Conservation (phyloP, 2,329 filamentous ascomycete species). For the Fusarium sp. region DNA sequence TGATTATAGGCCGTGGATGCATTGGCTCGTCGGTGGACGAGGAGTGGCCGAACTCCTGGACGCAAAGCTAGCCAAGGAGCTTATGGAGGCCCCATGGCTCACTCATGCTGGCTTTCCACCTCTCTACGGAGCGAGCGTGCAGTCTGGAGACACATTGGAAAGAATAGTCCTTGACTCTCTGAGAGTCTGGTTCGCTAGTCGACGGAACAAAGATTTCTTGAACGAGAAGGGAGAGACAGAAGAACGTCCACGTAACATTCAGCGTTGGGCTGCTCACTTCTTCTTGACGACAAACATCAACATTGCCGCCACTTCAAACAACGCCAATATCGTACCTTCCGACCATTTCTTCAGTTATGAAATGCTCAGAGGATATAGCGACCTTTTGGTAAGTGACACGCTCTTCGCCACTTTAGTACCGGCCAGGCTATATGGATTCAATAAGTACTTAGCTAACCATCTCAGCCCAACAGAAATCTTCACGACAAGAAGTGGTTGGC, state of each 20-base stretch:
- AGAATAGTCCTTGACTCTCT: constrained; percentile 2
- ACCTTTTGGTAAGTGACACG: background rate
- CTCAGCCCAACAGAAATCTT: background rate
- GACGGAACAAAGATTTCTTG: constrained; percentile 1
- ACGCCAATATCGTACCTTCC: background rate
- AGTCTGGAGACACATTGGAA: constrained; percentile 5
- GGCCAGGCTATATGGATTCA: too few relatives aligned
- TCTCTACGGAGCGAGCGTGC: constrained; percentile 4
- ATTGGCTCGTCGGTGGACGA: background rate
- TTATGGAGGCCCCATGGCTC: background rate
- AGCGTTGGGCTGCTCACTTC: constrained; percentile 5
- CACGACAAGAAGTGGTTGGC: background rate
- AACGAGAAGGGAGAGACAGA: background rate
- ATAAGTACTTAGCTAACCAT: too few relatives aligned
- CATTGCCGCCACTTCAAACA: background rate
- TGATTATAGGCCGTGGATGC: background rate
- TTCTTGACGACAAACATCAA: constrained; percentile 3
- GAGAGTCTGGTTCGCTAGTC: background rate
- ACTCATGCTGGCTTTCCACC: constrained; percentile 1
- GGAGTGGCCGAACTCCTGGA: background rate
- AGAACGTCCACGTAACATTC: background rate
- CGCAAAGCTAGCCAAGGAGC: background rate
- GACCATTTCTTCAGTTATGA: constrained; percentile 7
- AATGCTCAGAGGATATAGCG: background rate
- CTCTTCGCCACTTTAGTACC: too few relatives aligned